A percentile compares a stretch with the other conserved stretches of the same genome.
These are phyloP conservation scores for Cordyceps pruinosa DNA, from an alignment of 2,329 filamentous ascomycete genomes.

Conservation along the genomic window DNA sequence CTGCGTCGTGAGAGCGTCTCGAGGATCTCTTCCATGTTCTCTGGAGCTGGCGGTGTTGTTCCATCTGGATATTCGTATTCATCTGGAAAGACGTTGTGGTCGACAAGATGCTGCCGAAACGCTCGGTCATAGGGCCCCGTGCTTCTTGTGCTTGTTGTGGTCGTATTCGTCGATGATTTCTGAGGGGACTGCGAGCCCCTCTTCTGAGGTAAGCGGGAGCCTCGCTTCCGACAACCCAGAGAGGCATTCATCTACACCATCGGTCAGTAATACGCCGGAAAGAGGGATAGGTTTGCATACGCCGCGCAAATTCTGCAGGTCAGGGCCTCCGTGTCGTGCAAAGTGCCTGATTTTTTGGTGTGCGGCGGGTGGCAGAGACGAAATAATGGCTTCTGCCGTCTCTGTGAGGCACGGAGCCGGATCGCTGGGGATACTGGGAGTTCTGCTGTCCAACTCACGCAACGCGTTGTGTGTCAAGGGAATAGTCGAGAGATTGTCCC, in stretches of 20 bases:
- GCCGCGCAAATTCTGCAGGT: background rate
- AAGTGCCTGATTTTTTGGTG: background rate
- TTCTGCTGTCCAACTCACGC: background rate
- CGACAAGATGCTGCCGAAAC: conserved; percentile 12
- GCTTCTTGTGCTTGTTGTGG: background rate
- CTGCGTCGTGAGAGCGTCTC: background rate
- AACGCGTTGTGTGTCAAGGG: background rate
- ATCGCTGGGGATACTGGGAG: background rate
- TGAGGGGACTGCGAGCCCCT: background rate
- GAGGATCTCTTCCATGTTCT: conserved; percentile 3
- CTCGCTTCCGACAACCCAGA: background rate
- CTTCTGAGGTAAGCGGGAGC: background rate
- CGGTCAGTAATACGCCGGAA: background rate
- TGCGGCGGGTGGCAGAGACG: too few species aligned
- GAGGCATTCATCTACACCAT: background rate
- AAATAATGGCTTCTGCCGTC: background rate
- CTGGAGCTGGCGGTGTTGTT: conserved; percentile 1
- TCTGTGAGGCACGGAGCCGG: background rate
- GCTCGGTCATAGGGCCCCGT: conserved; percentile 11
- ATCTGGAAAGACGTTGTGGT: conserved; percentile 9
- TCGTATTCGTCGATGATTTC: background rate
- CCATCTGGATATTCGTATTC: conserved; percentile 4
- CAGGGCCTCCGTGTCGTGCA: background rate
- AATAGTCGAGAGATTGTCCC: background rate
- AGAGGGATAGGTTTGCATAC: background rate